Evolutionary conservation across 2,329 filamentous ascomycete species (phyloP), one percentile per base, ranked within the genome.

Genomic region (Trichoderma hamatum): DNA sequence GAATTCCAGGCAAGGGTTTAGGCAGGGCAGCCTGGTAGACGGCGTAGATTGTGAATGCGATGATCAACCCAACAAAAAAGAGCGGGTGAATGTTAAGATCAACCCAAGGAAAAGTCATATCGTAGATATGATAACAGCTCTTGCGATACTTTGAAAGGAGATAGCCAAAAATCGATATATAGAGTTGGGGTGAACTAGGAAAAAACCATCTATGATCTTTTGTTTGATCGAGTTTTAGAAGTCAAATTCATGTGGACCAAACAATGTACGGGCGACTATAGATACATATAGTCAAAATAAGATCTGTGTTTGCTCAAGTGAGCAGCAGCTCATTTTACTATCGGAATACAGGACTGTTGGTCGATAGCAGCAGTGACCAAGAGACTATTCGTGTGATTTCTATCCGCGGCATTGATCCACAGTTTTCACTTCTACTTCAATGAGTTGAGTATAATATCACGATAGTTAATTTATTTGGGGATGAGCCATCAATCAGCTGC

Each of bases 1-100:
- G 75, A 34, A 77, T 76, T 2, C 72, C 72, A 3, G 75, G 75
- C 3, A 75, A 52, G 5, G 75, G 76, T n/a, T 58, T 71, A 0
- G 73, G 73, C 10, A 73, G 56, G 21, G 70, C 70, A 7, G 16
- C 49, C 14, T n/a, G 59, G 61, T 71, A 73, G 52, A 55, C 26
- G 5, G 52, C 30, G 14, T 69, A 70, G 11, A 71, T 4, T 3
- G 63, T 26, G 14, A 34, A 21, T 21, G 54, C 24, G n/a, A 26
- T 16, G 16, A 55, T 43, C 30, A 70, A 55, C 14, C 30, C 58
- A 19, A 54, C 9, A 16, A 55, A 7, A 7, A 59, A 19, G 14
- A 65, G 24, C 34, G 34, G 26, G 14, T 46, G 11, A 36, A 34
- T 11, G 34, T 49, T 24, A 14, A 19, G n/a, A 19, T 62, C 30